Percentiles rank a stretch among this genome's conserved stretches.
Conservation (phyloP, 164 flowering plant genomes). For the Pachysandra terminalis region DNA sequence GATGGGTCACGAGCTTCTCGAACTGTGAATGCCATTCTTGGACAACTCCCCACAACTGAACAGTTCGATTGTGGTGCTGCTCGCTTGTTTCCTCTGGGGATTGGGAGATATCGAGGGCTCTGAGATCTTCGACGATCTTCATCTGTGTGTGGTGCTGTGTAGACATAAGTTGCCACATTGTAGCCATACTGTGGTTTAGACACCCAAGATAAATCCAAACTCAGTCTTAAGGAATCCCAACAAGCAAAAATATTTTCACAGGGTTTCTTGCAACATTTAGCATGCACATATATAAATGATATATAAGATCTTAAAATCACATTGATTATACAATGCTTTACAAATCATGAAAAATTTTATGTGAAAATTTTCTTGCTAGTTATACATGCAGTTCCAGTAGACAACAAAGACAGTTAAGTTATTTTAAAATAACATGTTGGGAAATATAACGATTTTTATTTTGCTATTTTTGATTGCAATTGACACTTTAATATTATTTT, state of each 20-base stretch:
- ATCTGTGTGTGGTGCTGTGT: conserved; percentile 59
- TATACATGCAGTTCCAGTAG: too few relatives aligned
- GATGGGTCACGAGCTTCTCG: conserved; percentile 53
- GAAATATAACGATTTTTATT: too few relatives aligned
- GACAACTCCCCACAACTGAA: conserved; percentile 48
- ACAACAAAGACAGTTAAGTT: too few relatives aligned
- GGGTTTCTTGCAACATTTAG: background rate
- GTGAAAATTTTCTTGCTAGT: background rate
- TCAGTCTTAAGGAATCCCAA: background rate
- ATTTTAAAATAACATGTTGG: too few relatives aligned
- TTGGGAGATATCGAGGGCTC: conserved; percentile 46
- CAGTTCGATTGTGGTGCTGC: conserved; percentile 59
- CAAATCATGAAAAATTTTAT: background rate
- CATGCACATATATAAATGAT: background rate
- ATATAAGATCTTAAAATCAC: too few relatives aligned
- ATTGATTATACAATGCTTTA: background rate
- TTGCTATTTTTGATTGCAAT: too few relatives aligned
- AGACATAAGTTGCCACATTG: conserved; percentile 79
- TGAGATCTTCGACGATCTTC: conserved; percentile 46
- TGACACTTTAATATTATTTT: too few relatives aligned
- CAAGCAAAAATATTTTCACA: too few relatives aligned
- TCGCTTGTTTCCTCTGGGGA: conserved; percentile 58
- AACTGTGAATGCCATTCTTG: conserved; percentile 59
- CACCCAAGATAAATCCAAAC: conserved; percentile 1
- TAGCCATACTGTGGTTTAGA: conserved; percentile 53